Percentiles rank a stretch among this genome's conserved stretches.
Conservation (phyloP, 805 yeast species). For the Candida quercuum region DNA sequence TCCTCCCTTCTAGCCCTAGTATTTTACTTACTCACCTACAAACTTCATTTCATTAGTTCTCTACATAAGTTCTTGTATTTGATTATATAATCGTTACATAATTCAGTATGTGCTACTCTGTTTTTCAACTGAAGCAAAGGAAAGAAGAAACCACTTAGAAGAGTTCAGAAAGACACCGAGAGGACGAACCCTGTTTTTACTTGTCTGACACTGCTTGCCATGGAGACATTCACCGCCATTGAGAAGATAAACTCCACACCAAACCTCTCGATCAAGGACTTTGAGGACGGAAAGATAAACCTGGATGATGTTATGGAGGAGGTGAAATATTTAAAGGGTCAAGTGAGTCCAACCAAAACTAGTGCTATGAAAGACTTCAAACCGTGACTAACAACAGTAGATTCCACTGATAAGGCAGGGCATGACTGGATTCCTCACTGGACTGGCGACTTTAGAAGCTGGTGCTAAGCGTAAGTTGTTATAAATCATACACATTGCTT, state of each 20-base stretch:
- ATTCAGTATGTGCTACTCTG: too few relatives aligned
- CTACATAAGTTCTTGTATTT: too few relatives aligned
- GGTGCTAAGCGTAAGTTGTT: constrained; percentile 17
- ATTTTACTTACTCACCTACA: too few relatives aligned
- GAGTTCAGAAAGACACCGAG: not conserved
- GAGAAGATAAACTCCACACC: constrained; percentile 22
- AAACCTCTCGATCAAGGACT: constrained; percentile 31
- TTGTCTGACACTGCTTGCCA: constrained; percentile 1
- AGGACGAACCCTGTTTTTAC: not conserved
- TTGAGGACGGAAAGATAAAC: constrained; percentile 33
- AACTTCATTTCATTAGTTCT: too few relatives aligned
- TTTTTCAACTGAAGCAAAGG: too few relatives aligned
- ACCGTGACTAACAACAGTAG: constrained; percentile 9
- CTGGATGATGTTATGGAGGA: constrained; percentile 30
- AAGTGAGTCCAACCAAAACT: too few relatives aligned
- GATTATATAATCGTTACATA: too few relatives aligned
- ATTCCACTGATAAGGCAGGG: constrained; percentile 31
- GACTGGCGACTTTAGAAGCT: constrained; percentile 36
- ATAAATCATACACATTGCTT: not conserved
- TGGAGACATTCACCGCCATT: constrained; percentile 25
- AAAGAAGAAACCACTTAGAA: too few relatives aligned
- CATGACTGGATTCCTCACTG: constrained; percentile 31
- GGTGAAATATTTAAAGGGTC: constrained; percentile 28
- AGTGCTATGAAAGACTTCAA: too few relatives aligned
- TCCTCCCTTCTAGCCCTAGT: too few relatives aligned